These are phyloP conservation scores for Trichosporon sp. DNA, from an alignment of 1,284 basidiomycete genomes.

Conservation along the genomic window DNA sequence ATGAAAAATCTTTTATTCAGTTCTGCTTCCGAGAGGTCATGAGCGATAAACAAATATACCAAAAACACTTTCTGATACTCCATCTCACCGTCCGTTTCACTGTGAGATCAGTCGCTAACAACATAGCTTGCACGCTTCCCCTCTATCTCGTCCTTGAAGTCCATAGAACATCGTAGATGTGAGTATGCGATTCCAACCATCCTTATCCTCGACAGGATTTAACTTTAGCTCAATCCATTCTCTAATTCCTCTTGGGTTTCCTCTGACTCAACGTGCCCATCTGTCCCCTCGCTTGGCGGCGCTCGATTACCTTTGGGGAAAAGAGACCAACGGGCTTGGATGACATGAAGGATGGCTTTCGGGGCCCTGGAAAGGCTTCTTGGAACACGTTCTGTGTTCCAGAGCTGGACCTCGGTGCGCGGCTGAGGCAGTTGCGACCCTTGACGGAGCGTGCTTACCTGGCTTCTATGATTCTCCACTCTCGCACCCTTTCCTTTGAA, in stretches of 20 bases:
- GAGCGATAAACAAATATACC: slow-evolving; percentile 46
- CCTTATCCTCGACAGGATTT: slow-evolving; percentile 38
- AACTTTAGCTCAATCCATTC: slow-evolving; percentile 52
- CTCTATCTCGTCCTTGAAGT: background rate
- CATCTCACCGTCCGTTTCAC: background rate
- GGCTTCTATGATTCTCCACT: slow-evolving; percentile 46
- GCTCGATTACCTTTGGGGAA: slow-evolving; percentile 11
- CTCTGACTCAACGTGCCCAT: slow-evolving; percentile 22
- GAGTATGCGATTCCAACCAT: background rate
- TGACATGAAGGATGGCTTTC: slow-evolving; percentile 21
- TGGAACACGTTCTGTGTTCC: slow-evolving; percentile 31
- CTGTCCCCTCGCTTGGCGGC: slow-evolving; percentile 13
- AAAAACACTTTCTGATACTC: slow-evolving; percentile 36
- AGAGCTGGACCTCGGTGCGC: slow-evolving; percentile 28
- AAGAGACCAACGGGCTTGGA: background rate
- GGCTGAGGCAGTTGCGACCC: slow-evolving; percentile 22
- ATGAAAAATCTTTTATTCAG: slow-evolving; percentile 44
- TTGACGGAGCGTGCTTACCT: slow-evolving; percentile 38
- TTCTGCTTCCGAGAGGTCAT: slow-evolving; percentile 50
- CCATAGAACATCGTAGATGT: background rate
- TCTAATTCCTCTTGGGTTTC: slow-evolving; percentile 36
- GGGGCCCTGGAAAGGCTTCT: slow-evolving; percentile 22
- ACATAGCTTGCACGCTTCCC: background rate
- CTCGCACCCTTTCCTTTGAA: background rate
- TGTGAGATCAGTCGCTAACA: slow-evolving; percentile 11